Base-by-base conservation (phyloP, 1,284 basidiomycete genomes). In the Neolentinus lepideus region DNA sequence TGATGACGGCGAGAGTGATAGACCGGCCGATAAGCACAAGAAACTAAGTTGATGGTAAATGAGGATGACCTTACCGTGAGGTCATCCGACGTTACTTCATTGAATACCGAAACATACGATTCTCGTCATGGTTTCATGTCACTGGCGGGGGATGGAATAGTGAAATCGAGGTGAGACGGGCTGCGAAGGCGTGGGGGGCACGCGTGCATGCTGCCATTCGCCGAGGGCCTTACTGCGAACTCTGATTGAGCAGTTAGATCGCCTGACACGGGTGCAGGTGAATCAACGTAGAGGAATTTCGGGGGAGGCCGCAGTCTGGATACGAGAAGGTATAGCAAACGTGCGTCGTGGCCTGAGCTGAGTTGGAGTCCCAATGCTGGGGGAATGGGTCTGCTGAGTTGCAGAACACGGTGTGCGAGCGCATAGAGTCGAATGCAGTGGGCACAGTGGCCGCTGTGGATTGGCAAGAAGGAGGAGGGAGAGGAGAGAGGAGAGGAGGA, bases 131-230 rank as follows among this genome's bases (percentile, higher is more conserved):
- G 33, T 43, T 16, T 16, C 38, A 16, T 43, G 38, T 43, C 38
- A 12, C 29, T 31, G 29, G 29, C 29, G 38, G 38, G 16, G 8
- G 21, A 25, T n/a, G n/a, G n/a, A n/a, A n/a, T n/a, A 26, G 25
- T 50, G 47, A 50, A 50, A 50, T 50, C 45, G 47, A 50, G 21
- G n/a, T 12, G 24, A 21, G 22, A n/a, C 9, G 22, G 47, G 27
- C 4, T 19, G 24, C n/a, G 43, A 46, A 21, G 6, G 24, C 19
- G 16, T 46, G 43, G 27, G 24, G 27, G 27, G 47, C n/a, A 26
- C 24, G 22, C 47, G 47, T 50, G 47, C 47, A 25, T 50, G 47
- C 47, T 50, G 14, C 25, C 22, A 50, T 50, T 50, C 47, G 47
- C 22, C 47, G 47, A 50, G 6, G 14, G 22, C 8, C n/a, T 8